These are phyloP conservation scores for Amanita fuliginea DNA, from an alignment of 768 basidiomycete genomes.

Conservation along the genomic window DNA sequence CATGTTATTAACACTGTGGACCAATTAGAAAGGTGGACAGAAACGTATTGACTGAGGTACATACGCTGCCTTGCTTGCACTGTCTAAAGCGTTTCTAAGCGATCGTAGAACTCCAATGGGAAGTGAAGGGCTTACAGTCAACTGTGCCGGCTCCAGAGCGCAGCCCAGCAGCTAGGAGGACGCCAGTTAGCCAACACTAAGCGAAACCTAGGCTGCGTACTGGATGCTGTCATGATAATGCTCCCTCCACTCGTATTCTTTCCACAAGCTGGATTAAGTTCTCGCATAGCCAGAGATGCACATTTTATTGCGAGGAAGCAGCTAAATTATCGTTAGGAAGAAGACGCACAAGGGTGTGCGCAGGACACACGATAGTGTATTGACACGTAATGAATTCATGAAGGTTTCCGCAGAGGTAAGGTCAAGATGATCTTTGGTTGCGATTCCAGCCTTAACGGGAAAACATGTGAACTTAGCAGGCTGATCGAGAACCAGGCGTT, in stretches of 20 bases:
- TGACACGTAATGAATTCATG: slow-evolving; percentile 71
- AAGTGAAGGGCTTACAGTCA: slow-evolving; percentile 48
- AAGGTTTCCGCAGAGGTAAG: slow-evolving; percentile 55
- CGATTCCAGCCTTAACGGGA: slow-evolving; percentile 53
- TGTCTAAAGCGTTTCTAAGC: slow-evolving; percentile 37
- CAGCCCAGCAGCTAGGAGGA: slow-evolving; percentile 59
- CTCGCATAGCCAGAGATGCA: slow-evolving; percentile 73
- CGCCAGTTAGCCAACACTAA: neutral
- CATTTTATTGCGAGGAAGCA: slow-evolving; percentile 87
- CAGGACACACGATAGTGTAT: slow-evolving; percentile 40
- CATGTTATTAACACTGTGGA: slow-evolving; percentile 70
- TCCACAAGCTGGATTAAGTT: slow-evolving; percentile 51
- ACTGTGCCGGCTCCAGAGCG: slow-evolving; percentile 72
- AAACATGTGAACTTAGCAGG: slow-evolving; percentile 2
- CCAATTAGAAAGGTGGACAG: neutral
- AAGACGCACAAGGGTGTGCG: slow-evolving; percentile 13
- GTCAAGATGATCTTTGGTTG: slow-evolving; percentile 29
- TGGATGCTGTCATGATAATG: slow-evolving; percentile 80
- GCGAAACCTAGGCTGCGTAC: slow-evolving; percentile 26
- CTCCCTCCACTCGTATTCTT: slow-evolving; percentile 68
- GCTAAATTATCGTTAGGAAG: slow-evolving; percentile 25
- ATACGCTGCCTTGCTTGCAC: slow-evolving; percentile 88
- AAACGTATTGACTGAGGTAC: neutral
- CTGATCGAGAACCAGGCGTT: neutral
- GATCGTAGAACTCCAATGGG: neutral